Conservation (phyloP, 2,329 filamentous ascomycete species). For the Aspergillus vadensis region DNA sequence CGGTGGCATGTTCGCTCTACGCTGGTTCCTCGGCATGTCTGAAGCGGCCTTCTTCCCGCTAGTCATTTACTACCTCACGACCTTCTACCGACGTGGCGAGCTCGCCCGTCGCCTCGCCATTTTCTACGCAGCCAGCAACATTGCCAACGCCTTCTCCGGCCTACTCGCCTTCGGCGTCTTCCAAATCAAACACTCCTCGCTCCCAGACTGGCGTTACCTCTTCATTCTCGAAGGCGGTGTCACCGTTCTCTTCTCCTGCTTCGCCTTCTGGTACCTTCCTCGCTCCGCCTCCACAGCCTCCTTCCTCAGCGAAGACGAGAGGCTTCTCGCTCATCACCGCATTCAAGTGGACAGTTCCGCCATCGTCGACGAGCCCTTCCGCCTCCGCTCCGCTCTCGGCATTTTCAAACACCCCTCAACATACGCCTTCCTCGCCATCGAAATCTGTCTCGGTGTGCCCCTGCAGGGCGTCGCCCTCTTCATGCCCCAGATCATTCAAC, state of each 20-base stretch:
- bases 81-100: conserved; percentile 71
- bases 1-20: conserved; percentile 64
- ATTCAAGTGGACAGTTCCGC: conserved; percentile 75
- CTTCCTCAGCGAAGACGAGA: conserved; percentile 68
- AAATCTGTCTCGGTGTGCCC: conserved; percentile 62
- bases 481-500: conserved; percentile 59
- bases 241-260: conserved; percentile 63
- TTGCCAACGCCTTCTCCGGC: conserved; percentile 68
- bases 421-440: conserved; percentile 58
- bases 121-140: conserved; percentile 75
- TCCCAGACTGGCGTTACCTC: conserved; percentile 56
- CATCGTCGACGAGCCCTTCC: conserved; percentile 59
- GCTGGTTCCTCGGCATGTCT: conserved; percentile 70
- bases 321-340: conserved; percentile 68
- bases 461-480: conserved; percentile 60
- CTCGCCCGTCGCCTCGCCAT: conserved; percentile 69
- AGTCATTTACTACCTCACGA: conserved; percentile 65
- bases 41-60: conserved; percentile 71
- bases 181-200: conserved; percentile 53
- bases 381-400: conserved; percentile 52
- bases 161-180: conserved; percentile 64
- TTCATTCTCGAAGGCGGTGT: conserved; percentile 60
- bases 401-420: conserved; percentile 58
- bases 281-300: conserved; percentile 62
- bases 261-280: conserved; percentile 72